Conservation (phyloP, 169 alveolate species). For the Plasmodium gaboni region DNA sequence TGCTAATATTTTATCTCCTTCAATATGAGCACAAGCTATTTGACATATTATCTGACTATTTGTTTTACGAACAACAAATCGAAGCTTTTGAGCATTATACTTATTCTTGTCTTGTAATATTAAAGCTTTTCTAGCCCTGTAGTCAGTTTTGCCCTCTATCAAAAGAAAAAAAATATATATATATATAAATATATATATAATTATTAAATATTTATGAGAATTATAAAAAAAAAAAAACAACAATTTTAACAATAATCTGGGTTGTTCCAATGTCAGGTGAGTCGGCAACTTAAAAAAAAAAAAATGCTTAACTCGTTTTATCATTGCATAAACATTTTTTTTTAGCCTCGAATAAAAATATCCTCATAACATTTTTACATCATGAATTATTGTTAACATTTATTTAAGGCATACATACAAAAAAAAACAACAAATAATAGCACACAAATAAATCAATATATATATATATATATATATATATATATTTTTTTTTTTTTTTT, state of each 20-base stretch:
- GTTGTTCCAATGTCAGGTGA: constrained; percentile 72
- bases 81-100: constrained; percentile 99
- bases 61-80: constrained; percentile 98
- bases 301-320: constrained; percentile 66
- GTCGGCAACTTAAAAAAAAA: constrained; percentile 17
- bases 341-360: constrained; percentile 66
- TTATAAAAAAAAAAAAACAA: background rate
- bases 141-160: constrained; percentile 99
- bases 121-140: constrained; percentile 98
- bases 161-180: background rate
- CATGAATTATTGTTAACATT: constrained; percentile 20
- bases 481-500: too few relatives aligned
- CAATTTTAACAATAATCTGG: background rate
- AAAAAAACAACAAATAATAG: background rate
- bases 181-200: background rate
- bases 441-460: too few relatives aligned
- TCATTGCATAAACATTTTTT: constrained; percentile 37
- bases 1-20: constrained; percentile 98
- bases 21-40: constrained; percentile 96
- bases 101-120: constrained; percentile 98
- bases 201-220: background rate
- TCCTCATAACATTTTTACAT: constrained; percentile 35
- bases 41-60: constrained; percentile 96
- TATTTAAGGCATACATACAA: constrained; percentile 49
- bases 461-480: too few relatives aligned